A percentile compares a stretch with the other conserved stretches of the same genome.
Evolutionary conservation across 2,329 filamentous ascomycete genomes (phyloP).

Genomic region (Fusarium kyushuense): DNA sequence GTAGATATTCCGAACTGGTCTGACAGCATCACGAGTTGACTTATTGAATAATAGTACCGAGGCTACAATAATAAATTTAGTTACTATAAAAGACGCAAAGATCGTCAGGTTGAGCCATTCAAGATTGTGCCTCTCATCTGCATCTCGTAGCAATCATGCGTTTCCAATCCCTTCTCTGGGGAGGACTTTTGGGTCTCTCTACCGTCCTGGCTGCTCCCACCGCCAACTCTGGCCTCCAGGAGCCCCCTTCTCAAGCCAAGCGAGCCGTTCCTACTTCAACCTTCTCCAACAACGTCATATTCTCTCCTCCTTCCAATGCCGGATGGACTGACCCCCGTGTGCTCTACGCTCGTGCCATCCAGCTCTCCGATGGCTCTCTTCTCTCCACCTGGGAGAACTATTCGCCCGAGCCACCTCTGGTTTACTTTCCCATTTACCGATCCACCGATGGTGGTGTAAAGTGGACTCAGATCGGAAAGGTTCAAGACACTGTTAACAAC

Average conservation of each 20-base stretch:
- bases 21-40: constrained; percentile 4
- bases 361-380: constrained; percentile 60
- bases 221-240: constrained; percentile 16
- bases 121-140: neutral
- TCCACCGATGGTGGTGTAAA: constrained; percentile 66
- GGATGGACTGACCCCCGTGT: constrained; percentile 58
- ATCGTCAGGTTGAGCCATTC: neutral
- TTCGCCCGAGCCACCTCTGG: constrained; percentile 65
- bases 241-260: constrained; percentile 17
- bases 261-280: constrained; percentile 36
- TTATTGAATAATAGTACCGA: neutral
- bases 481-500: constrained; percentile 72
- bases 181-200: constrained; percentile 35
- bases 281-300: constrained; percentile 53
- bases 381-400: constrained; percentile 69
- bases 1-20: constrained; percentile 22
- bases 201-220: constrained; percentile 31
- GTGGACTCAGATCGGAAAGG: constrained; percentile 74
- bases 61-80: neutral
- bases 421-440: constrained; percentile 66
- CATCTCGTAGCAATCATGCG: constrained; percentile 13
- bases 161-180: constrained; percentile 31
- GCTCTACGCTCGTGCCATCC: constrained; percentile 59
- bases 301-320: constrained; percentile 52
- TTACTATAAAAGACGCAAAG: constrained; percentile 3